Conservation (phyloP, 2,329 filamentous ascomycete genomes). For the Mollisia scopiformis region DNA sequence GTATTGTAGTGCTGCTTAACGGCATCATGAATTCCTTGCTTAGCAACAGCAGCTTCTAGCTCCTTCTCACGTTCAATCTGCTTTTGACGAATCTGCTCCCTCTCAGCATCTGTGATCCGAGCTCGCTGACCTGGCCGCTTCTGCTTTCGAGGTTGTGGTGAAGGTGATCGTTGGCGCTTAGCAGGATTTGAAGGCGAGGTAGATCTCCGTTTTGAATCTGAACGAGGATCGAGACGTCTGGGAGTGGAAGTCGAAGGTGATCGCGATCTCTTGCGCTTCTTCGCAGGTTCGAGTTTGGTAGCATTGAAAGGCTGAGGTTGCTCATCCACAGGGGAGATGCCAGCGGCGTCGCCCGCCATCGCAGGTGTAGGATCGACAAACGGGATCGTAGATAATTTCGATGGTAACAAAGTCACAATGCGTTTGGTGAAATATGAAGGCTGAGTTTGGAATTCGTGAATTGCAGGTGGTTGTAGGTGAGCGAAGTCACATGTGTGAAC, state of each 20-base stretch:
- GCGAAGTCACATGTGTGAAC: slow-evolving; percentile 11
- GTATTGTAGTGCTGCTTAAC: slow-evolving; percentile 95
- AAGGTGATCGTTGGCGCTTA: slow-evolving; percentile 30
- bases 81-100: slow-evolving; percentile 67
- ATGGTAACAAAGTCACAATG: neutral
- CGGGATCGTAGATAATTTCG: neutral
- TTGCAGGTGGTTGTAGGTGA: neutral
- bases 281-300: slow-evolving; percentile 44
- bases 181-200: slow-evolving; percentile 29
- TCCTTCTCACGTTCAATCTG: slow-evolving; percentile 58
- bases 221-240: slow-evolving; percentile 27
- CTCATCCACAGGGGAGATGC: slow-evolving; percentile 35
- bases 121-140: slow-evolving; percentile 70
- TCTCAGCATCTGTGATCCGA: slow-evolving; percentile 68
- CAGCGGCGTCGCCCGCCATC: slow-evolving; percentile 38
- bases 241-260: slow-evolving; percentile 38
- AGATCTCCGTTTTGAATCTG: slow-evolving; percentile 29
- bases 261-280: slow-evolving; percentile 43
- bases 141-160: slow-evolving; percentile 58
- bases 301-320: slow-evolving; percentile 46
- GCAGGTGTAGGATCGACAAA: neutral
- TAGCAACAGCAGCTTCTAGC: slow-evolving; percentile 36
- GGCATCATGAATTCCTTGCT: slow-evolving; percentile 75
- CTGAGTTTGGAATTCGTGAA: neutral
- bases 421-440: neutral